Conservation (phyloP, 495 filamentous ascomycete genomes). For the Penicillium manginii region DNA sequence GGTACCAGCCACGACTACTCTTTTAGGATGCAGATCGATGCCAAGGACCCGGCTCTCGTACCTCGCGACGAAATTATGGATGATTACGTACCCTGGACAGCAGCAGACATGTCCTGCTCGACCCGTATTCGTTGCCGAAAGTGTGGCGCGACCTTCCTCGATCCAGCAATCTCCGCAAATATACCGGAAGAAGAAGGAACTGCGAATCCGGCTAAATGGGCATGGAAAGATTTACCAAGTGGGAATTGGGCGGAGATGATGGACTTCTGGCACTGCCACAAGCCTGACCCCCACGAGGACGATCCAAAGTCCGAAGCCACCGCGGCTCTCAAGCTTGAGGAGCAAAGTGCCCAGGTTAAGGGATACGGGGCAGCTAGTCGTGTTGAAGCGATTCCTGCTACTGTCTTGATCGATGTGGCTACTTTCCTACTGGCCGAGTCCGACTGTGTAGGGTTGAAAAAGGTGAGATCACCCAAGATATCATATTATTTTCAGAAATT, state of each 20-base stretch:
- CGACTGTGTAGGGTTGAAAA: conserved; percentile 62
- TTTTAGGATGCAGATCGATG: conserved; percentile 71
- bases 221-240: conserved; percentile 95
- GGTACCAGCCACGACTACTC: conserved; percentile 43
- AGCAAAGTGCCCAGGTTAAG: conserved; percentile 55
- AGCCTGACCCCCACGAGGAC: conserved; percentile 63
- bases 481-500: conserved; percentile 16
- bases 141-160: conserved; percentile 51
- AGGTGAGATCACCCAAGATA: conserved; percentile 56
- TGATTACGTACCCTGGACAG: conserved; percentile 72
- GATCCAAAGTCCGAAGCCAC: conserved; percentile 35
- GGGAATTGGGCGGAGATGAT: conserved; percentile 99
- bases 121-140: conserved; percentile 65
- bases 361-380: conserved; percentile 77
- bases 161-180: not conserved
- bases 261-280: conserved; percentile 99
- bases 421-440: conserved; percentile 68
- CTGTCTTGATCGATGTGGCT: conserved; percentile 80
- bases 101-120: conserved; percentile 57
- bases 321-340: conserved; percentile 31
- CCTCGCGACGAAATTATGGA: conserved; percentile 33
- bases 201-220: conserved; percentile 24
- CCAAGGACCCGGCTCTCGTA: conserved; percentile 31
- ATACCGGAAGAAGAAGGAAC: not conserved
- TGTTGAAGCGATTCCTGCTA: conserved; percentile 62